Percentiles rank a stretch among this genome's conserved stretches.
These are phyloP conservation scores for Solanum peruvianum DNA, from an alignment of 257 asterid genomes.

Conservation along the genomic window DNA sequence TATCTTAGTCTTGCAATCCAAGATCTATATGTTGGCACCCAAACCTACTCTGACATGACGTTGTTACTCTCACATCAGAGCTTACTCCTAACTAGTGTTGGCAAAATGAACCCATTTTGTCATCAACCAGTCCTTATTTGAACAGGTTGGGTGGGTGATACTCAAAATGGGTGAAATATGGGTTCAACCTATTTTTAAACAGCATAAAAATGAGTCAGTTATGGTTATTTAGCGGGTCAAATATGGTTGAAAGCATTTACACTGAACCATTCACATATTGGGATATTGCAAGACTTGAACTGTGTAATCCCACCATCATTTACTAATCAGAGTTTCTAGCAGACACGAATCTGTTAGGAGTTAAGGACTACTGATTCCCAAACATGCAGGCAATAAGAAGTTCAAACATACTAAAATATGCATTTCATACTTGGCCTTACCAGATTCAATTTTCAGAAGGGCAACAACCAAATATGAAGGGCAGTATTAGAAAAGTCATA, in stretches of 20 bases:
- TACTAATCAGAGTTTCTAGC: not conserved
- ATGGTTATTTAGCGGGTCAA: not conserved
- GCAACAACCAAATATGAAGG: not conserved
- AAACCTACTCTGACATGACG: not conserved
- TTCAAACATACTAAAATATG: not conserved
- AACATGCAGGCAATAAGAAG: not conserved
- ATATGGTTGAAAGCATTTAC: not conserved
- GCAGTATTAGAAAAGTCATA: not conserved
- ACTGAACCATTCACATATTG: not conserved
- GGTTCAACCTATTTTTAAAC: not conserved
- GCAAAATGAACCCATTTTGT: not conserved
- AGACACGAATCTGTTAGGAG: not conserved
- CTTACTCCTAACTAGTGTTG: not conserved
- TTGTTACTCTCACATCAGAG: not conserved
- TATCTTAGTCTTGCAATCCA: not conserved
- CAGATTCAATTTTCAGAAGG: not conserved
- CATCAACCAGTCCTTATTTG: not conserved
- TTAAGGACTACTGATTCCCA: not conserved
- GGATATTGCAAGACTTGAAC: not conserved
- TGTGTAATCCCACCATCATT: not conserved
- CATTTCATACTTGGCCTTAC: not conserved
- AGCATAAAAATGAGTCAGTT: not conserved
- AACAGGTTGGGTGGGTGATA: not conserved
- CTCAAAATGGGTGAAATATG: not conserved
- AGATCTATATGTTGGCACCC: not conserved